phyloP scores from a whole-genome alignment of 805 yeast species.

The Saturnispora hagleri region DNA sequence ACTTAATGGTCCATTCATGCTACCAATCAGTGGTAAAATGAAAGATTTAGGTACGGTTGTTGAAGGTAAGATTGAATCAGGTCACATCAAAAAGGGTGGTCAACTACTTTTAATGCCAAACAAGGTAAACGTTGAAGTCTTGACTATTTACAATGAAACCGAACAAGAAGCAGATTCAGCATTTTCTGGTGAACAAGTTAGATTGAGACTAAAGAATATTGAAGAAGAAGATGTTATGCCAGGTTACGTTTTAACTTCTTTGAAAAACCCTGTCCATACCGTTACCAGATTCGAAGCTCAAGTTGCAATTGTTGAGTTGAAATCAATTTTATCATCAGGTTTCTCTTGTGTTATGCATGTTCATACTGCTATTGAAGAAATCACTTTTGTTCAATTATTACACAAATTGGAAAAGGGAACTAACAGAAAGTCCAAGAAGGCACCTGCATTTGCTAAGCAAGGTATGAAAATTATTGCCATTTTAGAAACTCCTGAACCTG shows the following conservation, averaged over 20 bases:
- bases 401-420: slow-evolving; percentile 96
- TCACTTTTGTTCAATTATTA: slow-evolving; percentile 65
- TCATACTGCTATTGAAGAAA: slow-evolving; percentile 97
- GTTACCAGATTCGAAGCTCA: slow-evolving; percentile 91
- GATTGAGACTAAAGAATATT: slow-evolving; percentile 85
- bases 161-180: slow-evolving; percentile 91
- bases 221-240: slow-evolving; percentile 93
- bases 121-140: slow-evolving; percentile 71
- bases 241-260: slow-evolving; percentile 87
- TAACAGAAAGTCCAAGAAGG: slow-evolving; percentile 89
- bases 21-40: slow-evolving; percentile 91
- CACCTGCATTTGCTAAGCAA: slow-evolving; percentile 97
- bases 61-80: slow-evolving; percentile 97
- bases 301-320: slow-evolving; percentile 92
- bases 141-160: slow-evolving; percentile 85
- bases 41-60: slow-evolving; percentile 95
- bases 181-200: slow-evolving; percentile 93
- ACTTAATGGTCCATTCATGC: slow-evolving; percentile 92
- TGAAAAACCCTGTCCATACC: slow-evolving; percentile 81
- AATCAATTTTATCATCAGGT: slow-evolving; percentile 89
- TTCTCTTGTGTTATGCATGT: slow-evolving; percentile 98
- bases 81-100: slow-evolving; percentile 76
- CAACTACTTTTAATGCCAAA: slow-evolving; percentile 87
- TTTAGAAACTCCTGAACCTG: slow-evolving; percentile 75
- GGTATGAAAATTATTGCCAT: slow-evolving; percentile 97